phyloP scores from a whole-genome alignment of 495 filamentous ascomycete species.

The Cercophora sp. region DNA sequence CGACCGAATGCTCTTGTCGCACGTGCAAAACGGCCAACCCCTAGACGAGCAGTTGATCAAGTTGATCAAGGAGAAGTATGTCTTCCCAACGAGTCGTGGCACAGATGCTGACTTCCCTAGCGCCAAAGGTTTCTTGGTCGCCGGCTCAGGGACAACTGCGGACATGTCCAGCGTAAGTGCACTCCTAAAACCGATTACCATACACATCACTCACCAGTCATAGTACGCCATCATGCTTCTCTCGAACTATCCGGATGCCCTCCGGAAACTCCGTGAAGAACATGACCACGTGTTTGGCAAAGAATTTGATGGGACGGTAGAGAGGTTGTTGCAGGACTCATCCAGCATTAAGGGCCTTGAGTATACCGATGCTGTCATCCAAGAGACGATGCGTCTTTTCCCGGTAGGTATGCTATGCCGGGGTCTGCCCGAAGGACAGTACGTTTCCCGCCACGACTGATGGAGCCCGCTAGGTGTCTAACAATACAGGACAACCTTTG shows the following conservation, averaged over 20 bases:
- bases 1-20: conserved; percentile 20
- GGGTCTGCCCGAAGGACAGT: conserved; percentile 10
- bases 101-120: too few species aligned
- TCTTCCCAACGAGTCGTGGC: too few species aligned
- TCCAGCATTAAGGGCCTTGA: conserved; percentile 8
- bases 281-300: conserved; percentile 13
- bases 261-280: conserved; percentile 15
- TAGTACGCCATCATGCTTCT: conserved; percentile 17
- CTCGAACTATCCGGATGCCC: not conserved
- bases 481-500: not conserved
- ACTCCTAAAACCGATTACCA: too few species aligned
- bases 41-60: conserved; percentile 5
- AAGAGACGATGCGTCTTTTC: conserved; percentile 20
- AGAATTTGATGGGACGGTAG: not conserved
- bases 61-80: conserved; percentile 12
- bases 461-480: not conserved
- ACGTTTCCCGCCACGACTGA: not conserved
- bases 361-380: conserved; percentile 16
- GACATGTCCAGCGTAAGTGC: conserved; percentile 12
- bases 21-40: conserved; percentile 4
- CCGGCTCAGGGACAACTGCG: conserved; percentile 16
- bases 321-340: not conserved
- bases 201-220: not conserved
- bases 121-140: conserved; percentile 15
- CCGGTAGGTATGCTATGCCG: conserved; percentile 13